A percentile compares a stretch with the other conserved stretches of the same genome.
Conservation (phyloP, 2,329 filamentous ascomycete species). For the Aureobasidium sp. region DNA sequence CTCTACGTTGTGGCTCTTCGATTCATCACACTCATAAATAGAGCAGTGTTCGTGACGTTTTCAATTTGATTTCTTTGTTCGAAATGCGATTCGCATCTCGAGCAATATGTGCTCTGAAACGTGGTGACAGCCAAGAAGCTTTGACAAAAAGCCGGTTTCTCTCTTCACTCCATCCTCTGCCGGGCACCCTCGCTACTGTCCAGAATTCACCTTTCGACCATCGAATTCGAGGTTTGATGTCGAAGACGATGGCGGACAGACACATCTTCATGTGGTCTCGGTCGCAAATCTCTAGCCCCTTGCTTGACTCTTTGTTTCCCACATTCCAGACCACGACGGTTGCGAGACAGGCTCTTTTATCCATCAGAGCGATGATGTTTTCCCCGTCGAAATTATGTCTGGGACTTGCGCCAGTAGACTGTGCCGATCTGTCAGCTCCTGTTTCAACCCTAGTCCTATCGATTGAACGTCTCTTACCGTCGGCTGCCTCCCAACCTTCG, state of each 20-base stretch:
- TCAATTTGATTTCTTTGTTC: background rate
- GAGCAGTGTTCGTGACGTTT: background rate
- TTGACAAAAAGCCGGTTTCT: background rate
- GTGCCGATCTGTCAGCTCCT: background rate
- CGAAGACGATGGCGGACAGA: background rate
- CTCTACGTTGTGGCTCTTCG: background rate
- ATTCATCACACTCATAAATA: background rate
- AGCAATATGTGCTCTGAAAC: background rate
- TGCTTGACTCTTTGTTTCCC: slow-evolving; percentile 1
- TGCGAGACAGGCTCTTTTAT: background rate
- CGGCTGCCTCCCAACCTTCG: background rate
- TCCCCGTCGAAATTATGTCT: background rate
- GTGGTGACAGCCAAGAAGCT: background rate
- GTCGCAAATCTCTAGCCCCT: background rate
- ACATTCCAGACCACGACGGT: background rate
- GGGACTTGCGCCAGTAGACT: background rate
- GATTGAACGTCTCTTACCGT: background rate
- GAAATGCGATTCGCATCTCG: background rate
- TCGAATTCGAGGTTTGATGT: background rate
- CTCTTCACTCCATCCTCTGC: background rate
- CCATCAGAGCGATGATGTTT: background rate
- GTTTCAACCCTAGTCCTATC: background rate
- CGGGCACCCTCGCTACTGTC: background rate
- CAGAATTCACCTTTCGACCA: background rate
- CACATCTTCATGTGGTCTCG: background rate